phyloP scores from a whole-genome alignment of 2,329 filamentous ascomycete genomes.

The Ploettnerulaceae sp. region DNA sequence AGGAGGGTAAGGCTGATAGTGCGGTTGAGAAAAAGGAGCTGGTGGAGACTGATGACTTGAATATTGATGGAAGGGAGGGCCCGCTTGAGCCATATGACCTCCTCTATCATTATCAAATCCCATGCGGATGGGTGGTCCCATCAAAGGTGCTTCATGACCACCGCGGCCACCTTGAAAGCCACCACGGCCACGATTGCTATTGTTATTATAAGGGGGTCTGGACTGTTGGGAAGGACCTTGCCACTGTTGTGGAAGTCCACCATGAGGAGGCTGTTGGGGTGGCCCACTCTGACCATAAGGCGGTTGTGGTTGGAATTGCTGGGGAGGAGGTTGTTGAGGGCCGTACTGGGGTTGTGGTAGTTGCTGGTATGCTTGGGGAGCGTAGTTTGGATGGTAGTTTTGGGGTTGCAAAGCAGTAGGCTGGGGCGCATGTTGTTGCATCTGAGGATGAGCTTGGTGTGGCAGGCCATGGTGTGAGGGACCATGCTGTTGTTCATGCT shows the following conservation, averaged over 20 bases:
- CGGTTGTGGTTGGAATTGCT: conserved; percentile 28
- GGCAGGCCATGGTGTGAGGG: conserved; percentile 25
- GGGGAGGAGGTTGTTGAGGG: conserved; percentile 31
- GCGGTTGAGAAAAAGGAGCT: conserved; percentile 31
- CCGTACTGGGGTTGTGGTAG: conserved; percentile 38
- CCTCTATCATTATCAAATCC: conserved; percentile 48
- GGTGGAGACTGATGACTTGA: conserved; percentile 32
- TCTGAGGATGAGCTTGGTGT: conserved; percentile 27
- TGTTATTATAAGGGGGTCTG: conserved; percentile 39
- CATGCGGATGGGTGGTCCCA: conserved; percentile 52
- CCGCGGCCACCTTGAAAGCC: conserved; percentile 41
- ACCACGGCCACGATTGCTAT: conserved; percentile 33
- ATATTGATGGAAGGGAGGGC: conserved; percentile 39
- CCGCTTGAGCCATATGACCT: conserved; percentile 39
- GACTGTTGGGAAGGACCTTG: conserved; percentile 27
- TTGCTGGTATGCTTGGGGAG: conserved; percentile 50
- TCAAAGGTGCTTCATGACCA: conserved; percentile 39
- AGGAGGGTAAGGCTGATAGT: conserved; percentile 39
- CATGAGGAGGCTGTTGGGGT: conserved; percentile 34
- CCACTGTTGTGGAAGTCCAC: conserved; percentile 42
- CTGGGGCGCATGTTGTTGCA: conserved; percentile 30
- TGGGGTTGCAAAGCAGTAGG: conserved; percentile 44
- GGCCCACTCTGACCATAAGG: conserved; percentile 36
- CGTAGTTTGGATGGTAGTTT: conserved; percentile 56
- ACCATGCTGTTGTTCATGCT: conserved; percentile 25